phyloP scores from a whole-genome alignment of 2,329 filamentous ascomycete species.

The Lachnellula suecica region DNA sequence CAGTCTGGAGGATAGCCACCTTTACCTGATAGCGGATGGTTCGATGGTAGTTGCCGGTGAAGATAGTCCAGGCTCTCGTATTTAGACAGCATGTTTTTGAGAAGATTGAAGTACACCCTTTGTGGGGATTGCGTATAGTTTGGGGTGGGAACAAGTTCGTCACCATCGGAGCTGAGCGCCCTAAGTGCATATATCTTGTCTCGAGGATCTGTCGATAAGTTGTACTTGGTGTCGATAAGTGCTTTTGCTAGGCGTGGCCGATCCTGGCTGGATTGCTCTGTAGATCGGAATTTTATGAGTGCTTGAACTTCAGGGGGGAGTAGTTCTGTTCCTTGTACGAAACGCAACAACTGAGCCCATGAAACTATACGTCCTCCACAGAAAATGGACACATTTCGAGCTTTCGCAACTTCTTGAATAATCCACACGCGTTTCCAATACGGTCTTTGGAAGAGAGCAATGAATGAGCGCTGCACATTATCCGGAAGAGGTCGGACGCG shows the following conservation, averaged over 20 bases:
- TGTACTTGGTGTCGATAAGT: background rate
- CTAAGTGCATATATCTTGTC: background rate
- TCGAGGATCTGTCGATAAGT: background rate
- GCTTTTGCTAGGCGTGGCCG: background rate
- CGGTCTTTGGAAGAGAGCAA: background rate
- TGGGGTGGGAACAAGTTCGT: background rate
- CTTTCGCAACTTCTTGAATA: slow-evolving; percentile 4
- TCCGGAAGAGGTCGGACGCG: background rate
- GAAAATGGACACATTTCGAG: background rate
- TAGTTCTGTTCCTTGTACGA: background rate
- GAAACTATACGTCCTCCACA: background rate
- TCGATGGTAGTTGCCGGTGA: no score
- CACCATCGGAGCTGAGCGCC: background rate
- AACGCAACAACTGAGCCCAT: background rate
- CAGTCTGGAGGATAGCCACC: no score
- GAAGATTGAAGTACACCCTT: background rate
- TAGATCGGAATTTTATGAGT: background rate
- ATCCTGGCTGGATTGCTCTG: background rate
- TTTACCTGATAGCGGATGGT: no score
- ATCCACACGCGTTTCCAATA: slow-evolving; percentile 6
- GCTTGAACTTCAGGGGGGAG: background rate
- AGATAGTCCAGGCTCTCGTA: no score
- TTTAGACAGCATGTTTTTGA: no score
- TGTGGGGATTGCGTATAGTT: background rate
- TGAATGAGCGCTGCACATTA: background rate